Conservation (phyloP, 2,329 filamentous ascomycete genomes). For the Colletotrichum abscissum region DNA sequence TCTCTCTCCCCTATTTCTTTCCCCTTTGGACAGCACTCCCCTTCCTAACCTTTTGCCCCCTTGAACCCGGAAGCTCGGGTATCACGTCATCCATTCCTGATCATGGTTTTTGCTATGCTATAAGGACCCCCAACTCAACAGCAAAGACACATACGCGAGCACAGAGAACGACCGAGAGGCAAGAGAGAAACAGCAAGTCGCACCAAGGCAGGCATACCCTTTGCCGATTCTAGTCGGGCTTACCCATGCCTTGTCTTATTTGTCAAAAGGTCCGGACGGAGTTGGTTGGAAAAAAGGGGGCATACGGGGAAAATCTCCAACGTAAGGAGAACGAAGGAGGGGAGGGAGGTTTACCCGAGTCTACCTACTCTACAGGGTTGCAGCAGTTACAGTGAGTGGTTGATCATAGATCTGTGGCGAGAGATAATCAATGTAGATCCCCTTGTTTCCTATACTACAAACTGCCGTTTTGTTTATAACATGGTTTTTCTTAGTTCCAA, state of each 20-base stretch:
- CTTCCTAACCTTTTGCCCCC: background rate
- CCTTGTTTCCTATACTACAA: background rate
- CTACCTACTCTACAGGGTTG: background rate
- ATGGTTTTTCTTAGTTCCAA: background rate
- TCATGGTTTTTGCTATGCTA: slow-evolving; percentile 2
- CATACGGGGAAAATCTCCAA: background rate
- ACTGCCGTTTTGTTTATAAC: background rate
- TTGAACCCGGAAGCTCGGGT: slow-evolving; percentile 28
- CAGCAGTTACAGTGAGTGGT: slow-evolving; percentile 10
- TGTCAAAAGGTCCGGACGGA: background rate
- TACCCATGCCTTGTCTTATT: background rate
- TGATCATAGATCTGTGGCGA: slow-evolving; percentile 7
- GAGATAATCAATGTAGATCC: background rate
- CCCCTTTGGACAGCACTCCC: too few relatives aligned
- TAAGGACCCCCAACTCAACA: background rate
- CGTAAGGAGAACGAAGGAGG: background rate
- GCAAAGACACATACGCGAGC: too few relatives aligned
- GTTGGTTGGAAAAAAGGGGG: background rate
- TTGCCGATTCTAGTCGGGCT: background rate
- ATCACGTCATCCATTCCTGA: slow-evolving; percentile 20
- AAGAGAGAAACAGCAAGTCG: background rate
- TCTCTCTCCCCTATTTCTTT: too few relatives aligned
- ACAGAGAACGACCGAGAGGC: background rate
- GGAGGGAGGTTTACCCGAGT: background rate
- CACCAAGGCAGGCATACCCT: background rate